A percentile compares a stretch with the other conserved stretches of the same genome.
These are phyloP conservation scores for Camelina hispida DNA, from an alignment of 345 rosid genomes.

Conservation along the genomic window DNA sequence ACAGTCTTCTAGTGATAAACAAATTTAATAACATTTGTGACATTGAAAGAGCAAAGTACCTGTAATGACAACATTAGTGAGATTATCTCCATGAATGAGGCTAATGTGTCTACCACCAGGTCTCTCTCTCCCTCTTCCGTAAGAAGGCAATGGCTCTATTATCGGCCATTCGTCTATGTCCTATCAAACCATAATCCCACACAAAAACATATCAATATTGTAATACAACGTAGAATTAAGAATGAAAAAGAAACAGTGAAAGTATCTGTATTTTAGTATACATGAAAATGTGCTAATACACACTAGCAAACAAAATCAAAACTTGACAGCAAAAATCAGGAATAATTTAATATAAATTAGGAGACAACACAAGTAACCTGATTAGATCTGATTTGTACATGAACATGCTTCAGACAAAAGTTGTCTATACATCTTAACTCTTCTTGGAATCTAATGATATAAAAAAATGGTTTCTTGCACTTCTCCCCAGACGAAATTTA, in stretches of 20 bases:
- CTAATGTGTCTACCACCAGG: conserved; percentile 95
- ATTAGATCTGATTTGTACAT: conserved; percentile 24
- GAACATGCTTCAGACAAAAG: conserved; percentile 41
- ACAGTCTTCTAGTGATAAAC: background rate
- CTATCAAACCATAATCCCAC: conserved; percentile 50
- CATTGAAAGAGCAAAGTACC: conserved; percentile 50
- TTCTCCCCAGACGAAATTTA: conserved; percentile 11
- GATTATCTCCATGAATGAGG: conserved; percentile 94
- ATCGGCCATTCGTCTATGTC: conserved; percentile 89
- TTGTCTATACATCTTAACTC: conserved; percentile 29
- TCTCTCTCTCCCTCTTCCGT: conserved; percentile 99
- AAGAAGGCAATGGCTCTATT: conserved; percentile 89
- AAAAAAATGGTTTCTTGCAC: conserved; percentile 17
- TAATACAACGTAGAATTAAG: background rate
- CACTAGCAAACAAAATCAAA: conserved; percentile 22
- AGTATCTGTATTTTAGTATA: background rate
- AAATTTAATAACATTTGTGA: background rate
- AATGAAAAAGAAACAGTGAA: background rate
- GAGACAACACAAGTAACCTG: conserved; percentile 24
- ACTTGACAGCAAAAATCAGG: conserved; percentile 31
- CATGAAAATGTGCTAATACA: conserved; percentile 30
- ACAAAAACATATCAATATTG: background rate
- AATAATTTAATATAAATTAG: conserved; percentile 23
- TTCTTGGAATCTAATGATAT: conserved; percentile 5
- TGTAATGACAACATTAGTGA: conserved; percentile 85